Evolutionary conservation across 202 grass and related monocot genomes (phyloP).

Genomic region (Panicum virgatum): DNA sequence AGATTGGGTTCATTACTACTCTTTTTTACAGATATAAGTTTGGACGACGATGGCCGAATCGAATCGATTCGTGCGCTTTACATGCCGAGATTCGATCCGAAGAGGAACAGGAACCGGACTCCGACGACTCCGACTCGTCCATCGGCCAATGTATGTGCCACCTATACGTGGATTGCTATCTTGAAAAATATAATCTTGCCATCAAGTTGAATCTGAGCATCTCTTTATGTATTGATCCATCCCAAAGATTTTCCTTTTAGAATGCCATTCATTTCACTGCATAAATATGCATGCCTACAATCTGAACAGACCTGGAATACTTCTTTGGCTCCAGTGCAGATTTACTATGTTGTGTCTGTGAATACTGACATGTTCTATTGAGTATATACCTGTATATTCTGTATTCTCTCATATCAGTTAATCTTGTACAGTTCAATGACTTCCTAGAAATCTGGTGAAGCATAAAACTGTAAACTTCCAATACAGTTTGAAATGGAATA

Average conservation of each 20-base stretch:
- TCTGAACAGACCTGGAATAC: background rate
- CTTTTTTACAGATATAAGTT: no score
- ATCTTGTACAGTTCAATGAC: background rate
- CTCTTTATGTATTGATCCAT: background rate
- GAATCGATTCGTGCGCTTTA: no score
- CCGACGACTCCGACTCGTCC: no score
- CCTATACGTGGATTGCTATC: background rate
- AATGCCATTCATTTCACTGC: background rate
- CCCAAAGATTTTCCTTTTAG: background rate
- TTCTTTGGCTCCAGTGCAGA: background rate
- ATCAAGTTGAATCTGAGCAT: background rate
- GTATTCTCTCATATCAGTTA: background rate
- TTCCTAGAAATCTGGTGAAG: background rate
- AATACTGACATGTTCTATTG: background rate
- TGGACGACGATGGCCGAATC: no score
- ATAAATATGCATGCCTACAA: constrained; percentile 24
- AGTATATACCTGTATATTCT: background rate
- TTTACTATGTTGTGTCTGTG: background rate
- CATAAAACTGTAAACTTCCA: background rate
- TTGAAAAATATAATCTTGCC: background rate
- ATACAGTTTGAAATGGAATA: background rate
- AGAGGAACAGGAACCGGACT: no score
- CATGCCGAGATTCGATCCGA: no score
- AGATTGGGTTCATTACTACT: no score
- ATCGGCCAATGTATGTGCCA: background rate